Base-by-base conservation (phyloP, 345 rosid genomes). In the Populus euphratica region DNA sequence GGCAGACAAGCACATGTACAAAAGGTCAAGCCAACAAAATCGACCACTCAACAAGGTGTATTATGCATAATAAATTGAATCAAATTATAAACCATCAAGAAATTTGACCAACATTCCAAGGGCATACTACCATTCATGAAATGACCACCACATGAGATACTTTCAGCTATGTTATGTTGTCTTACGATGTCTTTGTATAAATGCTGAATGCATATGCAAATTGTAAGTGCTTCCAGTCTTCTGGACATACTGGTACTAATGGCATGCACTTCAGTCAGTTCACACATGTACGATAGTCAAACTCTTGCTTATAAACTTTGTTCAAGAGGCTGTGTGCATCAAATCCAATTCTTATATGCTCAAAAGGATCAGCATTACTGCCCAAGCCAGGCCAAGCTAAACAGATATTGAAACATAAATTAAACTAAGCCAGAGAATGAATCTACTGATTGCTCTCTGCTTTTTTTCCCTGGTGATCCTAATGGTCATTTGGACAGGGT, bases 1-100 rank as follows among this genome's bases (percentile, higher is more conserved):
- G 93, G 79, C 93, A 89, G 72, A 92, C 91, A 75, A 96, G 97
- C 73, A 96, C 99, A 91, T 93, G 97, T 93, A 35, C 52, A 39
- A 82, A 61, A 69, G n/a, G 93, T 89, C 74, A 88, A 91, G 92
- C 73, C 76, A 84, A 80, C 78, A 77, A 87, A 84, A 82, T 54
- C 69, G 73, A 56, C 20, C 39, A 38, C 16, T 50, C 43, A 25
- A 33, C 39, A 64, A 33, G 64, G 18, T 23, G 14, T 11, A 69
- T 10, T 20, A 20, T 52, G 2, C 67, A 10, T 16, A 8, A 43
- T 9, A 69, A 14, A 44, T 25, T 43, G 47, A 36, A 47, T 43
- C 52, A 39, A 52, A 72, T 18, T 23, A 2, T n/a, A 18, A 1
- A 17, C 4, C 33, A 36, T 38, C 31, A 10, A 7, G 20, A 33